Conservation (phyloP, 2,329 filamentous ascomycete genomes). For the Thielaviopsis punctulata region DNA sequence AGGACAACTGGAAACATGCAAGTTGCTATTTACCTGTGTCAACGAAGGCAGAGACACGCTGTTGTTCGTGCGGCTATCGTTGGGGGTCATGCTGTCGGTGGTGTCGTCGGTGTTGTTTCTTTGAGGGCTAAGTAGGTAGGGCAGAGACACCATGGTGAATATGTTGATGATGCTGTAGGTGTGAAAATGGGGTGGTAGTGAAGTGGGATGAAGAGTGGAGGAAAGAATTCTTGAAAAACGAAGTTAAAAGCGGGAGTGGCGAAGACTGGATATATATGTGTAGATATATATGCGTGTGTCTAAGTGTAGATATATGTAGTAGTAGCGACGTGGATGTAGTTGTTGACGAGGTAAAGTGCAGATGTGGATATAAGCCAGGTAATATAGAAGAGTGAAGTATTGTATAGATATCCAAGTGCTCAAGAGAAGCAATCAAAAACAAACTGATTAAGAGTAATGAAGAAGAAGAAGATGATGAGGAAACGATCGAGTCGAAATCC, state of each 20-base stretch:
- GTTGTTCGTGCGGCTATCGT: constrained; percentile 24
- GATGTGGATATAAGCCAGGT: constrained; percentile 19
- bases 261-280: no score
- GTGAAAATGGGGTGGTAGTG: no score
- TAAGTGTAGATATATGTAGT: no score
- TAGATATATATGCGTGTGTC: no score
- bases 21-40: constrained; percentile 27
- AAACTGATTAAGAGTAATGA: neutral
- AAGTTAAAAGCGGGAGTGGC: no score
- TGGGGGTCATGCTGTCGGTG: constrained; percentile 28
- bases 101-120: constrained; percentile 26
- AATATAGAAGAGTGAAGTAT: constrained; percentile 20
- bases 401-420: neutral
- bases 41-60: constrained; percentile 33
- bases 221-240: no score
- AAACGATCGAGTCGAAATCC: neutral
- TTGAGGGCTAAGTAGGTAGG: neutral
- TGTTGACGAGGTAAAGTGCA: no score
- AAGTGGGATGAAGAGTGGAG: no score
- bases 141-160: neutral
- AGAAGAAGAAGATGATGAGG: neutral
- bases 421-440: no score
- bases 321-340: no score
- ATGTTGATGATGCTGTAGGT: neutral
- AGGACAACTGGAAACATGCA: neutral